Base-by-base conservation (phyloP, 352 stramenopile genomes). In the Plasmopara viticola region DNA sequence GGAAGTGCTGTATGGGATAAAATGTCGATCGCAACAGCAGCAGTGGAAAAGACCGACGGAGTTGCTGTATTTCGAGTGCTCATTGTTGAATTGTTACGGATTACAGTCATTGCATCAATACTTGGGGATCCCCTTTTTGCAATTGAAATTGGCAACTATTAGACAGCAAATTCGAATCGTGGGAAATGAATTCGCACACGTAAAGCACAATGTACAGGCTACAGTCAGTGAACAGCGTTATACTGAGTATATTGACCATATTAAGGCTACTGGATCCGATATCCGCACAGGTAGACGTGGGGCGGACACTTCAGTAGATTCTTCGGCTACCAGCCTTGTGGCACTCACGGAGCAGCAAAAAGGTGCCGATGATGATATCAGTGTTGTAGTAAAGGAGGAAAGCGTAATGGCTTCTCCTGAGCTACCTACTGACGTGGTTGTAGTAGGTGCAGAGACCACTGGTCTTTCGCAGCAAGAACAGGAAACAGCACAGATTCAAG, bases 21-120 rank as follows among this genome's bases (percentile, higher is more conserved):
- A 44, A 14, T 61, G 73, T 34, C 58, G 59, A 25, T 55, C 60
- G 12, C 53, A 70, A 9, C 62, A 72, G 20, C 61, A 70, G 46
- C 52, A 63, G 30, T 67, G 74, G 53, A 70, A 66, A 18, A 66
- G 76, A 2, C 79, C 80, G 1, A 53, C 56, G 3, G 84, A 94
- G 46, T 54, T 88, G 51, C 58, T 90, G 28, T 91, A 90, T 56
- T 92, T 95, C 44, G 83, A 94, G 55, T 91, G 80, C 47, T 92
- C 76, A 33, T 56, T 94, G 51, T 53, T 78, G 18, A 88, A 93
- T 58, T 95, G 84, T 56, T 93, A 91, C 43, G 84, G 84, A 13
- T 56, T 95, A 25, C 87, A 89, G 62, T 67, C 81, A 8, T 59
- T 95, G 56, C 79, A 95, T 35, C 79, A 89, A 48, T 95, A 94